A percentile compares a stretch with the other conserved stretches of the same genome.
Conservation (phyloP, 1,139 yeast genomes). For the Blastobotrys persicus region DNA sequence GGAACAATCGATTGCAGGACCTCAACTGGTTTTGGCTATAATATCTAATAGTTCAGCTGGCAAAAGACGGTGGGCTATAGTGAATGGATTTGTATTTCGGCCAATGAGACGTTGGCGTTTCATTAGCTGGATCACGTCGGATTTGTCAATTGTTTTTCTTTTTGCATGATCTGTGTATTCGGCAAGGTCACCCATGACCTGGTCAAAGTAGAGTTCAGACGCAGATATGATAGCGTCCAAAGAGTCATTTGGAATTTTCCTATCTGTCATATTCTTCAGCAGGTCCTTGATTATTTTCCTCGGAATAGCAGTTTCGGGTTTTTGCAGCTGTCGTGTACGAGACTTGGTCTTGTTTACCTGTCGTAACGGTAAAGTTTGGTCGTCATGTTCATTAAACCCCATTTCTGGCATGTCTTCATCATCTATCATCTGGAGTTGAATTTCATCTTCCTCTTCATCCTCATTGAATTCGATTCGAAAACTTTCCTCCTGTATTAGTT, state of each 20-base stretch:
- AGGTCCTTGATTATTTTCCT: constrained; percentile 26
- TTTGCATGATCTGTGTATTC: constrained; percentile 34
- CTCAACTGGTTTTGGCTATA: not conserved
- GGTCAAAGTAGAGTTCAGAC: constrained; percentile 32
- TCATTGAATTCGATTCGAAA: constrained; percentile 16
- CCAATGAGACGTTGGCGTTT: constrained; percentile 28
- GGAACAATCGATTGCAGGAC: not conserved
- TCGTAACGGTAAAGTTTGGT: constrained; percentile 1
- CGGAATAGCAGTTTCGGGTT: constrained; percentile 27
- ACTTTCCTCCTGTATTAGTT: constrained; percentile 13
- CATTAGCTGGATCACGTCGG: constrained; percentile 33
- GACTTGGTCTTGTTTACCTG: constrained; percentile 1
- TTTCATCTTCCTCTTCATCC: constrained; percentile 1
- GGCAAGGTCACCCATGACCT: constrained; percentile 29
- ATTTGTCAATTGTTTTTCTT: constrained; percentile 31
- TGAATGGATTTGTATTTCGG: constrained; percentile 20
- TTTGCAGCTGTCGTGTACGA: not conserved
- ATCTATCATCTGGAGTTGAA: not conserved
- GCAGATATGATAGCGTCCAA: constrained; percentile 30
- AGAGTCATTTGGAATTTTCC: constrained; percentile 25
- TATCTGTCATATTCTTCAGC: constrained; percentile 23
- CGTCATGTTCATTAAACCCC: not conserved
- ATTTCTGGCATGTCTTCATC: constrained; percentile 9
- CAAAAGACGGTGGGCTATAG: constrained; percentile 30
- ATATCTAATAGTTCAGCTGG: constrained; percentile 32